phyloP scores from a whole-genome alignment of 2,329 filamentous ascomycete genomes.

The Colletotrichum sp. region DNA sequence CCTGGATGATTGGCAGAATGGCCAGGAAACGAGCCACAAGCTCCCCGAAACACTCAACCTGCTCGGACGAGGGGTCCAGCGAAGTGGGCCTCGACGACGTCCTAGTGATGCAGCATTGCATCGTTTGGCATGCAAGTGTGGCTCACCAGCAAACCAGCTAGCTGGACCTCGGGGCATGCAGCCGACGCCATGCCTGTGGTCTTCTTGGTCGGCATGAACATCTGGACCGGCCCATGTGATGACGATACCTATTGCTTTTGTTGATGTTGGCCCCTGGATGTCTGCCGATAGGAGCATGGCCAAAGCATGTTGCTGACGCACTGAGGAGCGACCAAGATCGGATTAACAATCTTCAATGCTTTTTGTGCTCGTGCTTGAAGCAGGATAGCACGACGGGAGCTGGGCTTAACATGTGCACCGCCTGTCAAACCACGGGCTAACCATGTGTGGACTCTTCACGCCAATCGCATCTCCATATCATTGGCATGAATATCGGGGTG shows the following conservation, averaged over 20 bases:
- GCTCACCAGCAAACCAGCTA: background rate
- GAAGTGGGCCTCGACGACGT: conserved; percentile 1
- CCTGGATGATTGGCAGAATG: conserved; percentile 2
- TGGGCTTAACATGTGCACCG: background rate
- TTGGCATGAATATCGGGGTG: no score
- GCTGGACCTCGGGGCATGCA: background rate
- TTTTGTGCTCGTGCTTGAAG: background rate
- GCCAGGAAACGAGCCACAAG: background rate
- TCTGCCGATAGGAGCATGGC: background rate
- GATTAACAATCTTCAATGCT: background rate
- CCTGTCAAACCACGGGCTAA: background rate
- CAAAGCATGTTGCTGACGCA: background rate
- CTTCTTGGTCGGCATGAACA: background rate
- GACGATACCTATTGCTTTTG: background rate
- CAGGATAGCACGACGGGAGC: background rate
- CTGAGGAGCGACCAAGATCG: background rate
- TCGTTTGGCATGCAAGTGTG: conserved; percentile 15
- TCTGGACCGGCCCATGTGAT: conserved; percentile 2
- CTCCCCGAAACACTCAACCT: background rate
- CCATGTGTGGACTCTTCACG: no score
- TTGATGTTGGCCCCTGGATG: background rate
- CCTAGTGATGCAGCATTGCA: conserved; percentile 19
- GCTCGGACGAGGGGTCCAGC: conserved; percentile 8
- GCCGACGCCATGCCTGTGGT: background rate
- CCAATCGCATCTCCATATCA: no score